A percentile compares a stretch with the other conserved stretches of the same genome.
Conservation (phyloP, 805 yeast species). For the Lipomyces mesembrius region DNA sequence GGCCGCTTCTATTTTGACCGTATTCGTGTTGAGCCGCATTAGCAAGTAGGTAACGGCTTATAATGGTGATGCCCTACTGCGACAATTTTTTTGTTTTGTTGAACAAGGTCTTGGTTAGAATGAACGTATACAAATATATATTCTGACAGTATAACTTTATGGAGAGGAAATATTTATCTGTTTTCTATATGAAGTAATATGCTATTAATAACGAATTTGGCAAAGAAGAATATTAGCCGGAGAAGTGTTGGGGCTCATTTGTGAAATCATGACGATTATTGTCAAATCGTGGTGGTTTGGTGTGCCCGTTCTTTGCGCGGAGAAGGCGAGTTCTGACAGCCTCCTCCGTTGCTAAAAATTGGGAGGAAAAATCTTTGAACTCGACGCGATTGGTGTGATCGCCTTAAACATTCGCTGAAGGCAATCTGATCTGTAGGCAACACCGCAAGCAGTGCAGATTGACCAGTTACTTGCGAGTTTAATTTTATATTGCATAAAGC, state of each 20-base stretch:
- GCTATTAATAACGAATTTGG: neutral
- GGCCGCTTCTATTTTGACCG: conserved; percentile 63
- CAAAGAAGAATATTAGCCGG: neutral
- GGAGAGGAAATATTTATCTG: neutral
- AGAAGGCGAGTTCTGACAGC: neutral
- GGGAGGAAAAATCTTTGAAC: conserved; percentile 6
- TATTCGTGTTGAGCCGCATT: conserved; percentile 56
- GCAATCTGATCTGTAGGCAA: neutral
- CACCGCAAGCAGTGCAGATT: neutral
- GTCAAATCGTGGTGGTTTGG: neutral
- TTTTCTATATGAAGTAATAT: neutral
- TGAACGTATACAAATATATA: neutral
- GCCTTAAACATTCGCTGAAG: neutral
- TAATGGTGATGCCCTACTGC: neutral
- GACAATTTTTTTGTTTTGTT: conserved; percentile 4
- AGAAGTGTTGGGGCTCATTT: too few species aligned
- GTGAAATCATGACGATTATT: too few species aligned
- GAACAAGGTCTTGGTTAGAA: neutral
- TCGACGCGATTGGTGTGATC: neutral
- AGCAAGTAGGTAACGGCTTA: conserved; percentile 10
- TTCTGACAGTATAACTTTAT: too few species aligned
- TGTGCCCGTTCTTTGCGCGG: neutral
- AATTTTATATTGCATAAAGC: neutral
- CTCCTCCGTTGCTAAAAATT: neutral
- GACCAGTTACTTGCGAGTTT: neutral